A percentile compares a stretch with the other conserved stretches of the same genome.
Conservation (phyloP, 176 grass and related monocot species). For the Cenchrus purpureus region DNA sequence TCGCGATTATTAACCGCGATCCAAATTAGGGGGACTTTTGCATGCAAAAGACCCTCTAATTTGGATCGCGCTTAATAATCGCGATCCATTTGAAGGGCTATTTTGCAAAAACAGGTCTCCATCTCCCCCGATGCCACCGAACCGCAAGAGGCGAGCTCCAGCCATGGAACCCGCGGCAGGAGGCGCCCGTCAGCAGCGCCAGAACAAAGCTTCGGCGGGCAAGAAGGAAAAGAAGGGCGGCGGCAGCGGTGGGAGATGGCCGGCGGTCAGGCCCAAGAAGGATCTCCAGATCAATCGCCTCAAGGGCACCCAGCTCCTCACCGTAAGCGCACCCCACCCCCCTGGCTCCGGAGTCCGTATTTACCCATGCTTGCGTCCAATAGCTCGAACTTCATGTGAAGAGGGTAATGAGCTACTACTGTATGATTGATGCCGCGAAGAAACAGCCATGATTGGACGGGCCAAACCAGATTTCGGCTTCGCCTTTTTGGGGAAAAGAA, state of each 20-base stretch:
- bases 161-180: conserved; percentile 39
- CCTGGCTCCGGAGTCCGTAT: neutral
- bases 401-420: neutral
- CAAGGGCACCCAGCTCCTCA: conserved; percentile 80
- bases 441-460: neutral
- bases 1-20: too few species aligned
- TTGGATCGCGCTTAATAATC: too few species aligned
- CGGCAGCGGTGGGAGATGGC: conserved; percentile 63
- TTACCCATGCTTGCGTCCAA: neutral
- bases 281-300: conserved; percentile 80
- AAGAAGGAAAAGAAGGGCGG: conserved; percentile 57
- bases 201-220: conserved; percentile 42
- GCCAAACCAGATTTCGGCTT: neutral
- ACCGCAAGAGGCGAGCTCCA: conserved; percentile 32
- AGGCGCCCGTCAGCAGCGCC: conserved; percentile 39
- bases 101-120: neutral
- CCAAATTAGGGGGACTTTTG: neutral
- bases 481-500: neutral
- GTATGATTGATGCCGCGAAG: neutral
- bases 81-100: neutral
- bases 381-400: neutral
- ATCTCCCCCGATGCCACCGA: conserved; percentile 28
- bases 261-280: conserved; percentile 73
- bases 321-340: conserved; percentile 45
- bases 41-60: neutral